Percentiles rank a stretch among this genome's conserved stretches.
These are phyloP conservation scores for Eucalyptus polyanthemos DNA, from an alignment of 345 rosid genomes.

Conservation along the genomic window DNA sequence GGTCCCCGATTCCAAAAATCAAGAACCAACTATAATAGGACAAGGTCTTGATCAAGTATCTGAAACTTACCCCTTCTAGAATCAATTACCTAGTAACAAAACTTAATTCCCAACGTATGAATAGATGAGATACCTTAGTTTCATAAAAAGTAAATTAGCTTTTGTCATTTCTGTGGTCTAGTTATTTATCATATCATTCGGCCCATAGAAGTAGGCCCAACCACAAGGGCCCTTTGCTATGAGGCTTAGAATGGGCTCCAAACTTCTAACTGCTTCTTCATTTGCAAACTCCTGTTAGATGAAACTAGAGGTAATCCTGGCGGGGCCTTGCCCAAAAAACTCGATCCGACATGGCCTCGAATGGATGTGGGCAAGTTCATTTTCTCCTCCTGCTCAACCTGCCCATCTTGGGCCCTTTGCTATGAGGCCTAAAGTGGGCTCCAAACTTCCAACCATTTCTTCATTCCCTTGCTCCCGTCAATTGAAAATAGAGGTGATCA, in stretches of 20 bases:
- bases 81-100: neutral
- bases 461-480: too few species aligned
- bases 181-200: neutral
- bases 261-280: neutral
- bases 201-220: neutral
- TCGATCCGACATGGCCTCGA: neutral
- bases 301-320: neutral
- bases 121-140: neutral
- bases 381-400: neutral
- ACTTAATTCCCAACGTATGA: neutral
- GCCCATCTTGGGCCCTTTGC: neutral
- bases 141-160: neutral
- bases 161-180: neutral
- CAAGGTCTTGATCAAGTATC: rapidly evolving
- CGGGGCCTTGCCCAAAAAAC: neutral
- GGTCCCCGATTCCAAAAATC: rapidly evolving
- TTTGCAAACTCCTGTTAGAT: neutral
- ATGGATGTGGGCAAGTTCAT: neutral
- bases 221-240: neutral
- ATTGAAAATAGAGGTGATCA: too few species aligned
- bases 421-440: neutral
- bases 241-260: neutral
- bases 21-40: neutral
- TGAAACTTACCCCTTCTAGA: neutral
- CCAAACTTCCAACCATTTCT: neutral